Evolutionary conservation across 1,284 basidiomycete species (phyloP), one percentile per base, ranked within the genome.

Genomic region (Ceratobasidium sp.): DNA sequence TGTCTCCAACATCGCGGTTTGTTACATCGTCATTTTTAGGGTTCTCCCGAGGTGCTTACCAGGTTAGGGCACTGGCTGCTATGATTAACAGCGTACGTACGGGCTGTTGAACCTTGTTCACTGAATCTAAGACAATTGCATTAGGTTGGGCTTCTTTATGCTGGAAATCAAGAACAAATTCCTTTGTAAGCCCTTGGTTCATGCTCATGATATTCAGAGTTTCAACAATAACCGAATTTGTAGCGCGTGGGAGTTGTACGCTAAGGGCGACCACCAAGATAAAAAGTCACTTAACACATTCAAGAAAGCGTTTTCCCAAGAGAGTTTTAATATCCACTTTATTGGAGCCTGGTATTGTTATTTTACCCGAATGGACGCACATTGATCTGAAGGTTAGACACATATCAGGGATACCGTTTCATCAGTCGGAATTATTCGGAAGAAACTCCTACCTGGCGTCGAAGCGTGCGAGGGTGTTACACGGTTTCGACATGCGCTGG

Each of bases 1-100:
- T 26, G 18, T n/a, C 9, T 18, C 7, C 14, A 30, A 6, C 26
- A 32, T 14, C 21, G 6, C 13, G 18, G 13, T 13, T 30, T 62
- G 13, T 28, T 3, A 1, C 30, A 57, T 58, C 6, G 2, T 13
- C 52, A 6, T 16, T 32, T 0, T 26, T 49, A 85, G 85, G 85
- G 9, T 85, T 85, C 73, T 85, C 84, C 57, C 79, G 84, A 38
- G 84, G 84, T 16, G 84, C 84, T 28, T 85, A 84, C 75, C 84
- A 85, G 78, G 84, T 81, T 13, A 81, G 84, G 2, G 78, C 77
- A 1, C 75, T 85, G 1, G 82, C 84, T 0, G 83, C 76, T 0
- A 85, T 85, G 84, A 83, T 85, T 57, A 73, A 82, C 4, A 80
- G 77, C 73, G 83, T 83, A 72, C 2, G 77, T 49, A 38, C 2